Evolutionary conservation across 2,329 filamentous ascomycete species (phyloP), one percentile per base, ranked within the genome.

Genomic region (Blumeria hordei): DNA sequence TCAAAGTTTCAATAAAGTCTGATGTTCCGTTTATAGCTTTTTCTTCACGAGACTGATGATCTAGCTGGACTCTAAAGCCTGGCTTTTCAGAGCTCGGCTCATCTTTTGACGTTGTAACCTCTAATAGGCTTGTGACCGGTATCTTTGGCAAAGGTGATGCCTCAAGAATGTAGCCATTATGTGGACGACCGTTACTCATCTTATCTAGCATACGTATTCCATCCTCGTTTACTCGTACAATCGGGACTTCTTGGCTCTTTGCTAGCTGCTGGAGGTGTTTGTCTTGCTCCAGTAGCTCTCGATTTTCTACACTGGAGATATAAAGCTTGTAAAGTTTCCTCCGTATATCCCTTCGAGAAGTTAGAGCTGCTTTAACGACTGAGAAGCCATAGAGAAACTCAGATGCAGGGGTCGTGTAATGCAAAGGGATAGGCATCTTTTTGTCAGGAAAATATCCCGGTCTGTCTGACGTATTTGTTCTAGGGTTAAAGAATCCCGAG

Each of bases 131-230:
- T 34, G 70, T 72, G 45, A 90, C 70, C 0, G 84, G 86, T 1
- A 78, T 69, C 59, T 81, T 78, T 0, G 88, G 87, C 1, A 96
- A 68, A 1, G 85, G 85, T 0, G 88, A 94, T 12, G 84, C 80
- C 68, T 98, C 92, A 3, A 98, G 75, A 14, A 96, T 73, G 61
- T 83, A 81, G 50, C 90, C 88, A 64, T 96, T 95, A 68, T 98
- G 90, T 36, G 90, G 87, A 43, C 92, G 76, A 0, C 82, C 81
- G 55, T 73, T 76, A 60, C 84, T 85, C 77, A 93, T 85, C 68
- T 85, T 88, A 67, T 93, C 82, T 69, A 98, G 74, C 43, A 87
- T 70, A 0, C 74, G 75, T 57, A 85, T 69, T 64, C 81, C 81
- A 0, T 74, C 71, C 44, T 77, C 77, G 39, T 66, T 67, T 21